Evolutionary conservation across 1,284 basidiomycete genomes (phyloP), one percentile per base, ranked within the genome.

Genomic region (Trichosporon sp.): DNA sequence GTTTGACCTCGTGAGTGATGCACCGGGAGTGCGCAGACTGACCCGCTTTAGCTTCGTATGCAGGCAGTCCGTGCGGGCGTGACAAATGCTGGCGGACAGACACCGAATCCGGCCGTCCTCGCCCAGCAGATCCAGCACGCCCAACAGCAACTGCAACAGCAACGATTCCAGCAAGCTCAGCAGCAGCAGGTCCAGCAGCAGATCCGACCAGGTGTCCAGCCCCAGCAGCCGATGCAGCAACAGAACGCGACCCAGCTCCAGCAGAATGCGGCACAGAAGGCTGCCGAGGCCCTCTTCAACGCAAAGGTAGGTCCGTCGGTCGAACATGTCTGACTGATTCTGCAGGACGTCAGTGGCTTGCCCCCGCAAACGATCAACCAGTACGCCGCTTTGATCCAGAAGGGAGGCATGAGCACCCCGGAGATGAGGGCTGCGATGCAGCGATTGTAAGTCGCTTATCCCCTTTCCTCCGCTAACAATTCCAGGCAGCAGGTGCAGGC

Each of bases 31-130:
- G 40, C 35, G 35, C 37, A 19, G n/a, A 31, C 67, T 69, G 48
- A 70, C 65, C 65, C n/a, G 14, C 2, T 40, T 10, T 56, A 73
- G 71, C 59, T 73, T 5, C 74, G 74, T 3, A 74, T 74, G 73
- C 73, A 74, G 46, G 73, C 70, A 14, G 65, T 64, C 11, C 73
- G 73, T 14, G 37, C 59, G 7, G 54, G 48, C 32, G 71, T 68
- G 32, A 37, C 51, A 11, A 67, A 72, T 43, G 68, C 66, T 14
- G 59, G 61, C 31, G 68, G 61, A 31, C 73, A 68, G 59, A 68
- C 67, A 32, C 40, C 46, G 16, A 65, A 68, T n/a, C 61, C 63
- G 12, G 68, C 68, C 26, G 35, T 70, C 11, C 56, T 73, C 31
- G 66, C 68, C 12, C 74, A 75, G 65, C 71, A 73, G 61, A 43